phyloP scores from a whole-genome alignment of 2,329 filamentous ascomycete species.

The Whalleya microplaca region DNA sequence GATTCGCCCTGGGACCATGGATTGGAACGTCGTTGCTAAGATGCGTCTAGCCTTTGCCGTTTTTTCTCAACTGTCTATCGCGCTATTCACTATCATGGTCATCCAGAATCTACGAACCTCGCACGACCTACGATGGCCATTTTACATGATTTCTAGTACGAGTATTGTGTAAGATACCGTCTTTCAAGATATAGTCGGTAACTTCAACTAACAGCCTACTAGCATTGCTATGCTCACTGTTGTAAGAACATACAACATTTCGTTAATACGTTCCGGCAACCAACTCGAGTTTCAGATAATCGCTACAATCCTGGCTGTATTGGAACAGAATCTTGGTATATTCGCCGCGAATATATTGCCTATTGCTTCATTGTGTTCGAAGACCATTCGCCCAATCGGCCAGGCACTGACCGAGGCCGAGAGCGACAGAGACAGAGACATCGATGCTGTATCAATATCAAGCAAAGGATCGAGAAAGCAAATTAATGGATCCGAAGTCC shows the following conservation, averaged over 20 bases:
- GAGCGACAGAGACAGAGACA: constrained; percentile 11
- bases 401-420: constrained; percentile 23
- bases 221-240: constrained; percentile 40
- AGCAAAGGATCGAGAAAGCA: constrained; percentile 21
- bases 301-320: constrained; percentile 40
- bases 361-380: constrained; percentile 37
- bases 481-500: constrained; percentile 30
- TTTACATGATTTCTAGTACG: constrained; percentile 37
- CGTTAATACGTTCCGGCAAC: constrained; percentile 32
- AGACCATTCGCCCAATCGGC: constrained; percentile 23
- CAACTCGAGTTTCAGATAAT: constrained; percentile 38
- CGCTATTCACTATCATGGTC: constrained; percentile 39
- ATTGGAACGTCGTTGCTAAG: not conserved
- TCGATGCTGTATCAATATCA: constrained; percentile 23
- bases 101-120: constrained; percentile 35
- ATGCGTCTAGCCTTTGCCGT: constrained; percentile 37
- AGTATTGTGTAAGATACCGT: constrained; percentile 34
- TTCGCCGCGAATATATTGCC: constrained; percentile 43
- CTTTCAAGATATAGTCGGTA: not conserved
- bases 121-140: constrained; percentile 38
- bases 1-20: not conserved
- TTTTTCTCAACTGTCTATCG: constrained; percentile 42
- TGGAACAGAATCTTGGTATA: constrained; percentile 44
- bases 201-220: not conserved
- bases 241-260: constrained; percentile 41